Percentiles rank a stretch among this genome's conserved stretches.
phyloP scores from a whole-genome alignment of 495 filamentous ascomycete species.

The Talaromyces thailandensis region DNA sequence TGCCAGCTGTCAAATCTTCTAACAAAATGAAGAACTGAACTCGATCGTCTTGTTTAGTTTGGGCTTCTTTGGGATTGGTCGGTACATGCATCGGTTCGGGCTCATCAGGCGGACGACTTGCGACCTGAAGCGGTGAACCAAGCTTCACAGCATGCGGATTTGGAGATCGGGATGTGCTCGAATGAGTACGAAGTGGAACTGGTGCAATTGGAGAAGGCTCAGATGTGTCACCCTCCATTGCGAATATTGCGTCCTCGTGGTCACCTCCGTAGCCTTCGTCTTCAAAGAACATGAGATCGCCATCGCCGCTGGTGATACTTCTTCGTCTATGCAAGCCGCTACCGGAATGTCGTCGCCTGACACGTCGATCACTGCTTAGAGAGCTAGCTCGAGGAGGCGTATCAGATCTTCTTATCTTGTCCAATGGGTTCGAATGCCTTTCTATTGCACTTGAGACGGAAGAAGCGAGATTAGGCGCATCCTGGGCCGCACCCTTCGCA shows the following conservation, averaged over 20 bases:
- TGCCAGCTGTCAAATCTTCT: constrained; percentile 95
- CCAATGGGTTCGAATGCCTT: constrained; percentile 23
- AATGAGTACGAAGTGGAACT: not conserved
- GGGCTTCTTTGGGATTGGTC: constrained; percentile 73
- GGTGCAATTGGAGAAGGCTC: constrained; percentile 8
- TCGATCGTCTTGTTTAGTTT: constrained; percentile 56
- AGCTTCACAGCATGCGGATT: not conserved
- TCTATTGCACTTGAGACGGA: constrained; percentile 35
- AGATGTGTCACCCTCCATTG: constrained; percentile 54
- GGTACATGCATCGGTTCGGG: constrained; percentile 29
- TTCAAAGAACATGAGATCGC: constrained; percentile 75
- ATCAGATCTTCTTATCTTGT: constrained; percentile 23
- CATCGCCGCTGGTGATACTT: constrained; percentile 49
- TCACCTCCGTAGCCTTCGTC: constrained; percentile 80
- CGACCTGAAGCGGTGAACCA: constrained; percentile 5
- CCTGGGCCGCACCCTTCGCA: constrained; percentile 15
- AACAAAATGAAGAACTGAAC: constrained; percentile 89
- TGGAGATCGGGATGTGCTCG: not conserved
- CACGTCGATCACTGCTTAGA: constrained; percentile 19
- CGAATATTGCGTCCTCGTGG: constrained; percentile 63
- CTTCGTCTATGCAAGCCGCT: constrained; percentile 62
- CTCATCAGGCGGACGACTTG: constrained; percentile 6
- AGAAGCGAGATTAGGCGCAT: constrained; percentile 9
- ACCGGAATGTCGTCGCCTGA: constrained; percentile 65
- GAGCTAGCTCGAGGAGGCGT: constrained; percentile 22